Evolutionary conservation across 768 basidiomycete species (phyloP).

Genomic region (Lentinula aciculospora): DNA sequence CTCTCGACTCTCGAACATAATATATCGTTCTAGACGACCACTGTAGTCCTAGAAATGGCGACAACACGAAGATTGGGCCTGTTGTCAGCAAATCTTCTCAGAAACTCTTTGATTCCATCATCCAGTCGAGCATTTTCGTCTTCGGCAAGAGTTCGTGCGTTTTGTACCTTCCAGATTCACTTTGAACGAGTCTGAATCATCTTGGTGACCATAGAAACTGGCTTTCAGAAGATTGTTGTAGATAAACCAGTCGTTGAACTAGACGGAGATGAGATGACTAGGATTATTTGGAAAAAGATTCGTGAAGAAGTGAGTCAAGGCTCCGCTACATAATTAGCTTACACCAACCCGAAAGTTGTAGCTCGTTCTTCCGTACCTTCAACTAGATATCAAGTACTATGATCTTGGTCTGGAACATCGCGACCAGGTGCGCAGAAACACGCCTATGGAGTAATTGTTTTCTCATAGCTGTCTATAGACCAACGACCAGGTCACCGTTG

Average conservation of each 20-base stretch:
- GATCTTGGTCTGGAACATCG: slow-evolving; percentile 95
- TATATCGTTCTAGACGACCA: not conserved
- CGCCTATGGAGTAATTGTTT: not conserved
- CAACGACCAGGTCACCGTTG: slow-evolving; percentile 87
- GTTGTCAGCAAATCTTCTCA: not conserved
- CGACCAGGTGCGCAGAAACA: slow-evolving; percentile 54
- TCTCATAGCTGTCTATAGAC: slow-evolving; percentile 48
- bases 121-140: not conserved
- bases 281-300: slow-evolving; percentile 99
- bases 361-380: slow-evolving; percentile 93
- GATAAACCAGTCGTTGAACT: slow-evolving; percentile 90
- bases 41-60: not conserved
- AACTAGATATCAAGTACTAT: slow-evolving; percentile 97
- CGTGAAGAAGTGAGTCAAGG: slow-evolving; percentile 71
- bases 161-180: not conserved
- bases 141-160: slow-evolving; percentile 2
- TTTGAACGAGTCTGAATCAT: not conserved
- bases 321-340: not conserved
- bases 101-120: not conserved
- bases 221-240: slow-evolving; percentile 66
- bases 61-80: not conserved
- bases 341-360: slow-evolving; percentile 28
- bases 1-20: no score
- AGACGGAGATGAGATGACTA: slow-evolving; percentile 98
- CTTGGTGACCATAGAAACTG: not conserved